Base-by-base conservation (phyloP, 805 yeast genomes). In the Kuraishia borneana region DNA sequence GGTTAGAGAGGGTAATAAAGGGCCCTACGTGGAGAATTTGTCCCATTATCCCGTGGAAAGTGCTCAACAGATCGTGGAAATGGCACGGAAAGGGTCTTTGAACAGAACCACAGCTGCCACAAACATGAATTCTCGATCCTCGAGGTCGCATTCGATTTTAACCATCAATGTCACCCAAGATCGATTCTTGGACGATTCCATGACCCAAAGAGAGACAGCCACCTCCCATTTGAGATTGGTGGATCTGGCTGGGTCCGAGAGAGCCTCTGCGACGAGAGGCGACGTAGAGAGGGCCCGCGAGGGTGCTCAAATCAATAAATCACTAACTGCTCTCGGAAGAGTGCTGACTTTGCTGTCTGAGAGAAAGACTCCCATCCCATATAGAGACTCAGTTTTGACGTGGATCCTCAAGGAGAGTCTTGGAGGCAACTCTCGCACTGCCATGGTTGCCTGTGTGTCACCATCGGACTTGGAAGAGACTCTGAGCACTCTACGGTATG, bases 401-500 rank as follows among this genome's bases (percentile, higher is more conserved):
- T 79, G 88, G 73, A 57, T 83, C 2, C 59, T 83, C 41, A 77
- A 76, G 46, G 89, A 82, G 43, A 75, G 73, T 39, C 60, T 83
- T 27, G 83, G 88, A 2, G 94, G 94, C 1, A 83, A 83, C 49
- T 76, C 87, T 18, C 80, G 78, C 45, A 84, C 89, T 1, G 76
- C 78, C n/a, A 82, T 83, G 92, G 65, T 83, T n/a, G 88, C 88
- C 16, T 83, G 94, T 53, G 61, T 83, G 0, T 78, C 92, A 0
- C 89, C 92, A 0, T 60, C 73, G 13, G 89, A 81, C 45, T 78
- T 73, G 51, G 88, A 82, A 16, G 94, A 83, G 46, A 76, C 85
- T 0, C 51, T 76, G 43, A 79, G 83, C 27, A 83, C 94, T 0
- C 56, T 83, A 37, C 61, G 87, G 40, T 83, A 83, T 50, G 94